These are phyloP conservation scores for Fusarium sp. DNA, from an alignment of 2,329 filamentous ascomycete species.

Conservation along the genomic window DNA sequence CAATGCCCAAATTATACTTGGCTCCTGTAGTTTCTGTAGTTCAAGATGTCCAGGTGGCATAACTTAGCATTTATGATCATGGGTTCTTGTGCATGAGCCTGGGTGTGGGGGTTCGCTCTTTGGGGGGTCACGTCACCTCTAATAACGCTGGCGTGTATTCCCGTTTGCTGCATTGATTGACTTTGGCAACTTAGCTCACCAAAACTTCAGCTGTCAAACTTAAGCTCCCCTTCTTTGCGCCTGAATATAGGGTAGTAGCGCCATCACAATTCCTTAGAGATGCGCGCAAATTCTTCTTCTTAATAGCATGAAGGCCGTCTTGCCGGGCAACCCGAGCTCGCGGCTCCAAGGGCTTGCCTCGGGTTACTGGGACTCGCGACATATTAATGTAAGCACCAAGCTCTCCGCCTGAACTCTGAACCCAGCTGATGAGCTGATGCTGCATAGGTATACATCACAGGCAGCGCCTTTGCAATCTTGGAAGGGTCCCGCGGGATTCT, in stretches of 20 bases:
- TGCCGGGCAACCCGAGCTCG: slow-evolving; percentile 80
- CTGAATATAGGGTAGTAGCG: slow-evolving; percentile 4
- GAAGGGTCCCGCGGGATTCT: slow-evolving; percentile 77
- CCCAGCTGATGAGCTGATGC: slow-evolving; percentile 9
- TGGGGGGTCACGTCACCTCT: slow-evolving; percentile 34
- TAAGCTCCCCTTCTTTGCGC: slow-evolving; percentile 2
- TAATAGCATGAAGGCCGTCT: slow-evolving; percentile 77
- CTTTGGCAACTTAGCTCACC: slow-evolving; percentile 18
- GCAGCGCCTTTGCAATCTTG: slow-evolving; percentile 86
- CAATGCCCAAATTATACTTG: not conserved
- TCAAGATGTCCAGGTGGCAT: not conserved
- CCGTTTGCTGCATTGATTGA: slow-evolving; percentile 33
- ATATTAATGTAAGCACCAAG: slow-evolving; percentile 71
- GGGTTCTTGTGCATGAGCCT: slow-evolving; percentile 5
- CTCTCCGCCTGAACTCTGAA: not conserved
- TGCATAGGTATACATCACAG: slow-evolving; percentile 83
- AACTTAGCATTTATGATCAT: slow-evolving; percentile 11
- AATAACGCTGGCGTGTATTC: slow-evolving; percentile 12
- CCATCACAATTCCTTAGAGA: slow-evolving; percentile 21
- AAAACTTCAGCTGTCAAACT: slow-evolving; percentile 1
- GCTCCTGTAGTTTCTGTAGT: not conserved
- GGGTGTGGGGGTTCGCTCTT: not conserved
- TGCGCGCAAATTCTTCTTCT: slow-evolving; percentile 32
- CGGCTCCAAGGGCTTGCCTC: slow-evolving; percentile 81
- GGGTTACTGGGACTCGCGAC: slow-evolving; percentile 75